These are phyloP conservation scores for Iberis pinnata DNA, from an alignment of 345 rosid genomes.

Conservation along the genomic window DNA sequence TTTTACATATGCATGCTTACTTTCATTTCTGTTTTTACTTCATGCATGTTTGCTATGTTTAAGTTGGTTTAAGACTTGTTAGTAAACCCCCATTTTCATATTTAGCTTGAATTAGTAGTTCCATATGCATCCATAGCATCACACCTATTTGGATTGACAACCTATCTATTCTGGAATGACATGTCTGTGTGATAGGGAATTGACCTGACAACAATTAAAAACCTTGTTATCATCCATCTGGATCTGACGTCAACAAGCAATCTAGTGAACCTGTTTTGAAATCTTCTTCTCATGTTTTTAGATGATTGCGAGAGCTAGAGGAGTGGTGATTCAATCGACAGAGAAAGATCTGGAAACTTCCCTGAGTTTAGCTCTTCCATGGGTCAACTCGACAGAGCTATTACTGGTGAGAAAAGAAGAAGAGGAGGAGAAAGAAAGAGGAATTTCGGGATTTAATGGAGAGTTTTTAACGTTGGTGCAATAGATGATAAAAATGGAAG, in stretches of 20 bases:
- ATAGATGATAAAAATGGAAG: conserved; percentile 81
- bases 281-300: conserved; percentile 7
- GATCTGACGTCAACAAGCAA: conserved; percentile 72
- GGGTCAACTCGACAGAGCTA: conserved; percentile 34
- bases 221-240: too few relatives aligned
- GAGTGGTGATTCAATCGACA: conserved; percentile 32
- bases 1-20: too few relatives aligned
- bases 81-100: too few relatives aligned
- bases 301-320: conserved; percentile 44
- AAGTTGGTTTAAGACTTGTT: too few relatives aligned
- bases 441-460: conserved; percentile 41
- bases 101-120: too few relatives aligned
- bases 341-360: conserved; percentile 49
- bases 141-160: too few relatives aligned
- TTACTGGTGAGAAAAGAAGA: conserved; percentile 26
- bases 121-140: too few relatives aligned
- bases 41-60: too few relatives aligned
- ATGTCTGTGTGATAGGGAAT: too few relatives aligned
- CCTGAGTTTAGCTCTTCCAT: conserved; percentile 57
- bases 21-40: too few relatives aligned
- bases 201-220: too few relatives aligned
- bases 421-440: conserved; percentile 20
- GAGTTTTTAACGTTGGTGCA: conserved; percentile 76
- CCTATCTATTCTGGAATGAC: too few relatives aligned
- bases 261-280: conserved; percentile 34